A percentile compares a stretch with the other conserved stretches of the same genome.
Evolutionary conservation across 1,139 yeast genomes (phyloP).

Genomic region (Petasospora fabianii): DNA sequence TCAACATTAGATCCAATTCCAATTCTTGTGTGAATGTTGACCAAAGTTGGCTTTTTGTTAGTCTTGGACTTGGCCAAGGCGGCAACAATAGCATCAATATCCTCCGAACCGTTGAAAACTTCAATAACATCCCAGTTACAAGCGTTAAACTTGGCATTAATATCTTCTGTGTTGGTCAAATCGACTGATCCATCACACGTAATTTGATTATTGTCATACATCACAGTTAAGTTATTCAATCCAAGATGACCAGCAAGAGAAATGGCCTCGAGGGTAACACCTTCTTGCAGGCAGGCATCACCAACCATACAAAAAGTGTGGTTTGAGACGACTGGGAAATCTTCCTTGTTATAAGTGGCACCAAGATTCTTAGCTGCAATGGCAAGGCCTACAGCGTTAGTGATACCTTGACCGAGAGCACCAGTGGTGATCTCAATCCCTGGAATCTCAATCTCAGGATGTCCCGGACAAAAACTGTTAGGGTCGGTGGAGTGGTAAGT

Average conservation of each 20-base stretch:
- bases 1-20: constrained; percentile 86
- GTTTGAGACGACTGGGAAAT: constrained; percentile 63
- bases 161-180: constrained; percentile 93
- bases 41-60: constrained; percentile 81
- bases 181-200: constrained; percentile 93
- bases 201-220: constrained; percentile 96
- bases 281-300: constrained; percentile 98
- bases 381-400: constrained; percentile 95
- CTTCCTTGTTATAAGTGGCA: constrained; percentile 91
- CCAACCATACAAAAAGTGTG: constrained; percentile 82
- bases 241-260: constrained; percentile 96
- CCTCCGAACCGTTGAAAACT: constrained; percentile 78
- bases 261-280: constrained; percentile 90
- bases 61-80: constrained; percentile 73
- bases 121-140: constrained; percentile 90
- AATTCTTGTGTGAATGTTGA: constrained; percentile 84
- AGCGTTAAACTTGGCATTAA: constrained; percentile 74
- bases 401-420: constrained; percentile 97
- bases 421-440: constrained; percentile 99
- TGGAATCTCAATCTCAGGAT: constrained; percentile 80
- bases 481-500: constrained; percentile 71
- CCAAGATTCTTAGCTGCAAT: constrained; percentile 90
- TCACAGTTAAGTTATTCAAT: constrained; percentile 88
- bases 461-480: constrained; percentile 92
- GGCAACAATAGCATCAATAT: constrained; percentile 62